Evolutionary conservation across 1,139 yeast genomes (phyloP), one percentile per base, ranked within the genome.

Genomic region (Yamadazyma membranifaciens): DNA sequence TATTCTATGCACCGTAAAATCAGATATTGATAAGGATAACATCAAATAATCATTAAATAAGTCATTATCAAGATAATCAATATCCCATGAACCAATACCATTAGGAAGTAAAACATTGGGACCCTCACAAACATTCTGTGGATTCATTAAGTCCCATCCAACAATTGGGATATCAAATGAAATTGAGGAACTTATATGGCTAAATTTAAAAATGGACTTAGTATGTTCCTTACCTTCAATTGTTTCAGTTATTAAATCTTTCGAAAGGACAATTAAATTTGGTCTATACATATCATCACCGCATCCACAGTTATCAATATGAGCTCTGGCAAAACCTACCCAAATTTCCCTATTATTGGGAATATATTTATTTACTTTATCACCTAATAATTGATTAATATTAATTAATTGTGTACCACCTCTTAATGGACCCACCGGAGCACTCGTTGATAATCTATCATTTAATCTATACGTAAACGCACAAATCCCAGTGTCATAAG

Each of bases 321-420:
- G 72, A 5, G 72, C 69, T 36, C 73, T 50, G 2, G 70, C 66
- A 42, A 67, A 62, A 3, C 70, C 69, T 2, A 65, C 43, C 71
- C 69, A 67, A 9, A 61, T 46, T 41, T 60, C 63, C 38, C 63
- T 51, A 20, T 50, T 48, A 3, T 44, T 38, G 0, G 34, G 58
- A 55, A 37, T 52, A 36, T 11, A 36, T 30, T 36, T 39, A 33
- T n/a, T 33, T 10, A 9, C 38, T 29, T 42, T 35, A 9, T 45
- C 44, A 4, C 49, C 48, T 16, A 60, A 37, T 13, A 59, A 33
- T 3, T 46, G 43, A 36, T 63, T 62, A 11, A 65, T 30, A 38
- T 60, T 64, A 3, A 64, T 42, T 37, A 67, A 44, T 38, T 63
- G 65, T 4, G 73, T 67, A 6, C 73, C 73, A 7, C 73, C 73